Percentiles rank a stretch among this genome's conserved stretches.
Evolutionary conservation across 139 green algal genomes (phyloP).

Genomic region (Chlorella ohadii): DNA sequence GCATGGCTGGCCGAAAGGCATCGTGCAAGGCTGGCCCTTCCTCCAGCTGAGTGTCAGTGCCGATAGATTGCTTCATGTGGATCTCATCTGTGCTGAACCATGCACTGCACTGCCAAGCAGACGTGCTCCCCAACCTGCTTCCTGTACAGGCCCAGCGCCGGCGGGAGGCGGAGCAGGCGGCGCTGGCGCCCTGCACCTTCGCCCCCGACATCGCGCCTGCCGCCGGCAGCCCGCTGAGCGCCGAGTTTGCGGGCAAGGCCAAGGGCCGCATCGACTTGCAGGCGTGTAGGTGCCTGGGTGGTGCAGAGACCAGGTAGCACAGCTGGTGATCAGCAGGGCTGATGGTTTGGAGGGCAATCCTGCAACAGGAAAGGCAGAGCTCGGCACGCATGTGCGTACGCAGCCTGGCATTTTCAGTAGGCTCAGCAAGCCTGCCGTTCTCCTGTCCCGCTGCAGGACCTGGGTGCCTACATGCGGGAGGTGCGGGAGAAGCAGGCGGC

Average conservation of each 20-base stretch:
- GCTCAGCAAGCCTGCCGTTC: background rate
- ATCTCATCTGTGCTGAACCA: no score
- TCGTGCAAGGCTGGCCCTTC: no score
- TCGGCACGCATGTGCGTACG: background rate
- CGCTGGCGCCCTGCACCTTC: conserved; percentile 2
- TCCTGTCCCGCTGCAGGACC: background rate
- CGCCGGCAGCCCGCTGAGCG: background rate
- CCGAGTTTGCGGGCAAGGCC: background rate
- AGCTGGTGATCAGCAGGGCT: no score
- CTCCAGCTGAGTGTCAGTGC: no score
- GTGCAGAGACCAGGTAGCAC: no score
- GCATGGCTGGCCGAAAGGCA: no score
- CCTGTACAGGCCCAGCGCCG: background rate
- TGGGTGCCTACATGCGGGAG: background rate
- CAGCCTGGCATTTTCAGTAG: no score
- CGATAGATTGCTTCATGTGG: no score
- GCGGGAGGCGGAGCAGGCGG: background rate
- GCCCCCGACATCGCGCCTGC: background rate
- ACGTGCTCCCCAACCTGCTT: background rate
- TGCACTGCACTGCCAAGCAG: no score
- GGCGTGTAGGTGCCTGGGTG: no score
- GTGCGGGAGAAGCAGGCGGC: background rate
- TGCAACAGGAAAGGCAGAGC: no score
- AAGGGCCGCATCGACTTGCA: background rate
- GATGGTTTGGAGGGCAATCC: no score